Base-by-base conservation (phyloP, 139 green algal genomes). In the Picochlorum sp. region DNA sequence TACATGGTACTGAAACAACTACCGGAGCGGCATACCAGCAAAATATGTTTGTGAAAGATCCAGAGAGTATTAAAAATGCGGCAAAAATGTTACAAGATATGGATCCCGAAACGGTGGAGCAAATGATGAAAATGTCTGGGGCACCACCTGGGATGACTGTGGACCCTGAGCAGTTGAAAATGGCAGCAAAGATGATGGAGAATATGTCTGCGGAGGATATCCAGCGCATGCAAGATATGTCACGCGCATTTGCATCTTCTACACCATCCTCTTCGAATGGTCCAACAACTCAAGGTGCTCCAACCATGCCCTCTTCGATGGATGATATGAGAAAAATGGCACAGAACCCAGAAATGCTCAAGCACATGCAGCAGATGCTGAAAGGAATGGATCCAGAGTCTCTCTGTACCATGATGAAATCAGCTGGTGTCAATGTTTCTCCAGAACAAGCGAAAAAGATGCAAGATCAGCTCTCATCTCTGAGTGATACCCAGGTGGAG, bases 181-280 rank as follows among this genome's bases (percentile, higher is more conserved):
- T 73, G 65, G 71, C 52, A 2, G 65, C 65, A 6, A 60, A 69
- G 47, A 77, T 77, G 71, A 77, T 77, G 71, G 54, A 68, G 44
- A 55, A 16, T 49, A 77, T 77, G 71, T 54, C 34, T 21, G 31
- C 65, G 2, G 65, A 69, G 24, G 71, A 77, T 44, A 44, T 77
- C 49, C 57, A 70, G 18, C 21, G 60, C 0, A 77, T 77, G 71
- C 62, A 60, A 8, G 30, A 23, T 9, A 69, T 77, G 70, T 56
- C 65, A 9, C 18, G 49, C 21, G 15, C 7, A 20, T 72, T 77
- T 64, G 49, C 16, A 18, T 52, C 4, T 16, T 24, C 14, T 11
- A 47, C 66, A 20, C 4, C 31, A 1, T 23, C 21, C 9, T 57
- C 20, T 2, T 23, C 41, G 4, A 51, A n/a, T 41, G 50, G 54